These are phyloP conservation scores for Boletus pseudopeckii DNA, from an alignment of 768 basidiomycete genomes.

Conservation along the genomic window DNA sequence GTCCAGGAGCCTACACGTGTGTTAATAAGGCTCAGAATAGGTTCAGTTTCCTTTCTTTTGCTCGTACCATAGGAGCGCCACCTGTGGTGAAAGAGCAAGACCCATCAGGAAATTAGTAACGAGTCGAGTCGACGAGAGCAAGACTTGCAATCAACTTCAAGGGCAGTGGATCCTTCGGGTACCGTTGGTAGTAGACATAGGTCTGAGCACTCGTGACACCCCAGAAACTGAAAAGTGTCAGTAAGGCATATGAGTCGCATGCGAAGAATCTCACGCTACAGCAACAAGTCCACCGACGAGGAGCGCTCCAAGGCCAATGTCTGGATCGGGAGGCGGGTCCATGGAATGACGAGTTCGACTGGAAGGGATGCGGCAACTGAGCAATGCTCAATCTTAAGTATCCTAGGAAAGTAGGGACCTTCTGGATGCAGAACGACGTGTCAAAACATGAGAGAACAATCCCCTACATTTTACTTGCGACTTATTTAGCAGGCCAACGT, in stretches of 20 bases:
- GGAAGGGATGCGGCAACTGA: neutral
- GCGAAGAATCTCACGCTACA: conserved; percentile 42
- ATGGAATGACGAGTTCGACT: neutral
- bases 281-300: conserved; percentile 54
- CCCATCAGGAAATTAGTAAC: conserved; percentile 34
- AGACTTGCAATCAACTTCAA: conserved; percentile 39
- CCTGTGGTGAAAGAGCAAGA: conserved; percentile 28
- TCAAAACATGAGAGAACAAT: neutral
- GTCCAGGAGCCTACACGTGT: conserved; percentile 37
- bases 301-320: conserved; percentile 52
- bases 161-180: conserved; percentile 29
- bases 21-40: neutral
- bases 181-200: conserved; percentile 45
- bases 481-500: neutral
- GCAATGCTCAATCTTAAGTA: neutral
- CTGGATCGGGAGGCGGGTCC: conserved; percentile 29
- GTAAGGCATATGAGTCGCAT: neutral
- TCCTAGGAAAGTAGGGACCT: neutral
- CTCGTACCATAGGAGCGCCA: conserved; percentile 17
- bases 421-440: neutral
- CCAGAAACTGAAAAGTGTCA: conserved; percentile 42
- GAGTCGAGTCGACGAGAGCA: neutral
- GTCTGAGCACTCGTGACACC: conserved; percentile 54
- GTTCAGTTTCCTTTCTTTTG: neutral
- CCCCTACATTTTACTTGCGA: neutral